phyloP scores from a whole-genome alignment of 257 asterid species.

The Fraxinus pennsylvanica region DNA sequence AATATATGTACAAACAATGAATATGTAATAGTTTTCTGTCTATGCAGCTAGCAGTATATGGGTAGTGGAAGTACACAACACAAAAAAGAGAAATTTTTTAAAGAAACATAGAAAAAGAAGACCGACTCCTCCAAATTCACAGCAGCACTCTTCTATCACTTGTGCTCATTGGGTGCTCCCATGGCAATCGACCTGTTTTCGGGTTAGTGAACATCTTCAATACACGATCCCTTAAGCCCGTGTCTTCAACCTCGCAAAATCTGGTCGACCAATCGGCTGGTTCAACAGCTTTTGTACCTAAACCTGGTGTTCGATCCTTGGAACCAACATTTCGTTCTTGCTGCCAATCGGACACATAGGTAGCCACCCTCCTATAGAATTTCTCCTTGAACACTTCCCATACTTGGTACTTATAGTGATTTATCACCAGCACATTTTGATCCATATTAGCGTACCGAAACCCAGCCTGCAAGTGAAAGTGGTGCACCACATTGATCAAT shows the following conservation, averaged over 20 bases:
- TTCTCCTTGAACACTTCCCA: constrained; percentile 91
- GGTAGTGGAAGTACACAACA: not conserved
- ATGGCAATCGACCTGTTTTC: constrained; percentile 55
- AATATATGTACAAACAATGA: not conserved
- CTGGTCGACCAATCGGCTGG: constrained; percentile 63
- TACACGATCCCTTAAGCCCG: constrained; percentile 48
- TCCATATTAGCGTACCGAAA: constrained; percentile 38
- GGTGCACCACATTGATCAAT: constrained; percentile 69
- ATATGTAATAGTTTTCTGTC: not conserved
- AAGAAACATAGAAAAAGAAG: not conserved
- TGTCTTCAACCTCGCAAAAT: constrained; percentile 69
- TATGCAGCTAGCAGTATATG: not conserved
- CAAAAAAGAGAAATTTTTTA: not conserved
- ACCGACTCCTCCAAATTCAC: not conserved
- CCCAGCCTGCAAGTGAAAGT: constrained; percentile 54
- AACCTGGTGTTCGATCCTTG: constrained; percentile 72
- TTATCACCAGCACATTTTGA: constrained; percentile 47
- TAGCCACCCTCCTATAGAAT: constrained; percentile 69
- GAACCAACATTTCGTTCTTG: constrained; percentile 59
- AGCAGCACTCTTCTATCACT: not conserved
- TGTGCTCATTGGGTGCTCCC: constrained; percentile 41
- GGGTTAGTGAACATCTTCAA: constrained; percentile 38
- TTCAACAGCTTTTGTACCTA: constrained; percentile 72
- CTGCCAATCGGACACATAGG: constrained; percentile 86
- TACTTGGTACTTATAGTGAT: constrained; percentile 83